phyloP scores from a whole-genome alignment of 495 filamentous ascomycete genomes.

The Neurospora sp. region DNA sequence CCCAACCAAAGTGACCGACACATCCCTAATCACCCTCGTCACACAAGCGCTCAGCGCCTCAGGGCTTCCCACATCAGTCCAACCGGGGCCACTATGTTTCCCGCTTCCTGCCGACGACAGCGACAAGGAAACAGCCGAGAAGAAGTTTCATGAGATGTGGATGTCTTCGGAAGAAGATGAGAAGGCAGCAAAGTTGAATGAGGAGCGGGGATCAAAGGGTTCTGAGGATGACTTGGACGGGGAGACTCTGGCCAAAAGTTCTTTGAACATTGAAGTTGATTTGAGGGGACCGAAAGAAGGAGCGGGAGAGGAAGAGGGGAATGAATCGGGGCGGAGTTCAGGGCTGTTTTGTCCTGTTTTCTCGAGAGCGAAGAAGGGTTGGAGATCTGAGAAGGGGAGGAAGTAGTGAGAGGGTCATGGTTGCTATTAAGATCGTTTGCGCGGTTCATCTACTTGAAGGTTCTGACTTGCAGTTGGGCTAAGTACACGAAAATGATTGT shows the following conservation, averaged over 20 bases:
- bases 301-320: background rate
- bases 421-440: background rate
- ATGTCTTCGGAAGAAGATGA: background rate
- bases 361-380: background rate
- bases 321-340: background rate
- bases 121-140: background rate
- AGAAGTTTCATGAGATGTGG: background rate
- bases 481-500: background rate
- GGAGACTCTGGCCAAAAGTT: background rate
- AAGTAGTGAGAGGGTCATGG: background rate
- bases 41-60: background rate
- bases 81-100: background rate
- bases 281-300: background rate
- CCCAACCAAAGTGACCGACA: background rate
- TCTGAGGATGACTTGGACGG: background rate
- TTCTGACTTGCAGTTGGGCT: background rate
- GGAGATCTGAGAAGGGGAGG: background rate
- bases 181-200: background rate
- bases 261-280: background rate
- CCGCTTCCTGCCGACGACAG: background rate
- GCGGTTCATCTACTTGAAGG: background rate
- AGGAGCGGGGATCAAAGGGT: background rate
- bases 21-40: background rate
- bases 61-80: background rate
- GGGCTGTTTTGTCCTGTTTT: background rate